Percentiles rank a stretch among this genome's conserved stretches.
These are phyloP conservation scores for Trichoderma asperellum DNA, from an alignment of 2,329 filamentous ascomycete genomes.

Conservation along the genomic window DNA sequence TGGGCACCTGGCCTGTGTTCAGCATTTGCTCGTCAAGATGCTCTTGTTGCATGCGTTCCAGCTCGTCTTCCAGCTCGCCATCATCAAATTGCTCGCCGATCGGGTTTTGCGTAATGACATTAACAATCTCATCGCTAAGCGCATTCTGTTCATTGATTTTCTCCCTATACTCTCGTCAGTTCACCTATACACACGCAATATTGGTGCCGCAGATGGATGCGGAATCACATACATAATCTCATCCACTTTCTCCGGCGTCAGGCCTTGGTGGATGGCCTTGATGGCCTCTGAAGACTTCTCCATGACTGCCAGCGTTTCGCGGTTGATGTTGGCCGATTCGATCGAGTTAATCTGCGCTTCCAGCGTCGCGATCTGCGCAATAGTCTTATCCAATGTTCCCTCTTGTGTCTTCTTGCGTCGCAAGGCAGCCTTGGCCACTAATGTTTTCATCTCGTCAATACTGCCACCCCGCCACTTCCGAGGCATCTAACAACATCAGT, in stretches of 20 bases:
- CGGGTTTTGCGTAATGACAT: conserved; percentile 75
- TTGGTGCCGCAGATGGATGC: neutral
- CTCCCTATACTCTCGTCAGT: conserved; percentile 65
- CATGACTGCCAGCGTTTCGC: conserved; percentile 94
- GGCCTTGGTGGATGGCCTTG: conserved; percentile 86
- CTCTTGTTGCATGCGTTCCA: conserved; percentile 88
- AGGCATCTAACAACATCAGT: neutral
- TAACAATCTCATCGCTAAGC: conserved; percentile 89
- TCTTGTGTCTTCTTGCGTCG: conserved; percentile 95
- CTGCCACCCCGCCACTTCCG: conserved; percentile 29
- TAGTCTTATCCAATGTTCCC: conserved; percentile 87
- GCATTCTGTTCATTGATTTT: conserved; percentile 88
- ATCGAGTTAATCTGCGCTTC: conserved; percentile 97
- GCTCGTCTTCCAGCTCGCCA: conserved; percentile 79
- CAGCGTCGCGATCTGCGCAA: conserved; percentile 84
- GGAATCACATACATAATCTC: conserved; percentile 76
- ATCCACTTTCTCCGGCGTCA: conserved; percentile 94
- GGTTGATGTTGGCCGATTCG: conserved; percentile 98
- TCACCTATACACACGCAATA: neutral
- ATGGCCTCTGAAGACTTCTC: conserved; percentile 87
- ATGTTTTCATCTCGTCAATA: conserved; percentile 36
- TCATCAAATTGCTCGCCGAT: conserved; percentile 78
- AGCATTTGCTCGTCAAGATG: conserved; percentile 92
- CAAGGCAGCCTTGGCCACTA: conserved; percentile 87
- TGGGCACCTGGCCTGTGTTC: conserved; percentile 81